Base-by-base conservation (phyloP, 345 rosid species). In the Physaria fendleri region DNA sequence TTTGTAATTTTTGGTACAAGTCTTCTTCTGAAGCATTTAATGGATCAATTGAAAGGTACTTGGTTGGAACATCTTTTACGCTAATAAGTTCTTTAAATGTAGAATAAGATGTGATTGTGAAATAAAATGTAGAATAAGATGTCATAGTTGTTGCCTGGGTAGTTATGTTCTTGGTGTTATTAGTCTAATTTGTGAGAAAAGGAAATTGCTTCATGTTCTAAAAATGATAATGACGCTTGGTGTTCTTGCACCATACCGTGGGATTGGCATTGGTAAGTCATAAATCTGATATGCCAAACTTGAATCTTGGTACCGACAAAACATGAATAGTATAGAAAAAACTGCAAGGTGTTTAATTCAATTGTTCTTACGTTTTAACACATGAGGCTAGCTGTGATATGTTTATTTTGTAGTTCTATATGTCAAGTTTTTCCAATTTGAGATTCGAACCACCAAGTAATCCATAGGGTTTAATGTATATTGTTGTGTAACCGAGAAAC, bases 201-300 rank as follows among this genome's bases (percentile, higher is more conserved):
- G 59, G 51, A 24, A 39, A n/a, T 4, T 14, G 30, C 17, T 24
- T 20, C 34, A 22, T 55, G 13, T 23, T 40, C 38, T 56, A 41
- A 63, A 11, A 22, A 50, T 11, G 50, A 89, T 89, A 79, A 93
- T 93, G 99, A 93, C 99, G 14, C 72, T 93, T 59, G 99, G 97
- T 69, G 97, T 93, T 38, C 79, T 93, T 70, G 96, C 97, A 18
- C 97, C 97, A 27, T 93, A 93, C 76, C 91, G 96, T 8, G 95
- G 97, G 22, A 73, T 89, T 30, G 97, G 99, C 50, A 81, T 93
- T 50, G 99, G 97, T 93, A 64, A 83, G 91, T 75, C 29, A 23
- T 35, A 65, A 14, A 68, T 46, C 48, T 49, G 25, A 18, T 32
- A 4, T 42, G 1, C 24, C 14, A 49, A 59, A 23, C 44, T 49